Evolutionary conservation across 2,329 filamentous ascomycete genomes (phyloP).

Genomic region (Paradendryphiella salina): DNA sequence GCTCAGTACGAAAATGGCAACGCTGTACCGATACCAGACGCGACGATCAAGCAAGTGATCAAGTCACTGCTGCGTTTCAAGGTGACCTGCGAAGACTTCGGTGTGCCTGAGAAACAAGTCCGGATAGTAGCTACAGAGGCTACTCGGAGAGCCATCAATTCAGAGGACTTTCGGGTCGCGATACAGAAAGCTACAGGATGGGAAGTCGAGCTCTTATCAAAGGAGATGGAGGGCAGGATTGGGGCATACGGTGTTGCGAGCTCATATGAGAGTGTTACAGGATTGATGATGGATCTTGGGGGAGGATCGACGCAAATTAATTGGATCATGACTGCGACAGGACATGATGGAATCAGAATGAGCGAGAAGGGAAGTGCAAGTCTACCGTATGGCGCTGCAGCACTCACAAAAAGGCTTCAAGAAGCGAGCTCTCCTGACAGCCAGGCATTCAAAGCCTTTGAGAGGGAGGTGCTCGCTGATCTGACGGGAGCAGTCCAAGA

Average conservation of each 20-base stretch:
- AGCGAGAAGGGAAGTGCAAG: conserved; percentile 59
- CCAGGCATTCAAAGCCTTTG: conserved; percentile 53
- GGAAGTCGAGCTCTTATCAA: conserved; percentile 71
- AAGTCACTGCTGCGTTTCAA: conserved; percentile 71
- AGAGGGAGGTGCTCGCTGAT: conserved; percentile 59
- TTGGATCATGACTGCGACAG: conserved; percentile 59
- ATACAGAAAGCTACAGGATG: conserved; percentile 69
- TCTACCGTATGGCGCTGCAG: conserved; percentile 71
- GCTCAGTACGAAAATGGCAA: conserved; percentile 60
- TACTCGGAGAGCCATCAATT: conserved; percentile 78
- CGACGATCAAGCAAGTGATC: conserved; percentile 68
- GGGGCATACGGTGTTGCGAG: conserved; percentile 83
- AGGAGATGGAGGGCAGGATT: conserved; percentile 78
- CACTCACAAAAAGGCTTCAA: conserved; percentile 60
- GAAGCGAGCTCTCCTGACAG: conserved; percentile 42
- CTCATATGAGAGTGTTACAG: conserved; percentile 69
- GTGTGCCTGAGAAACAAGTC: conserved; percentile 67
- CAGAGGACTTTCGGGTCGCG: conserved; percentile 64
- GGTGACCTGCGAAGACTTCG: conserved; percentile 68
- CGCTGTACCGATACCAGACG: conserved; percentile 57
- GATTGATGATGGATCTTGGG: conserved; percentile 84
- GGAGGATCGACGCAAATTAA: conserved; percentile 73
- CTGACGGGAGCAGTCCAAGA: conserved; percentile 64
- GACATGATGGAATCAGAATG: conserved; percentile 51
- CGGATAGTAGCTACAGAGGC: conserved; percentile 86